Percentiles rank a stretch among this genome's conserved stretches.
Conservation (phyloP, 208 protist species). For the Sergeia podlipaevii region DNA sequence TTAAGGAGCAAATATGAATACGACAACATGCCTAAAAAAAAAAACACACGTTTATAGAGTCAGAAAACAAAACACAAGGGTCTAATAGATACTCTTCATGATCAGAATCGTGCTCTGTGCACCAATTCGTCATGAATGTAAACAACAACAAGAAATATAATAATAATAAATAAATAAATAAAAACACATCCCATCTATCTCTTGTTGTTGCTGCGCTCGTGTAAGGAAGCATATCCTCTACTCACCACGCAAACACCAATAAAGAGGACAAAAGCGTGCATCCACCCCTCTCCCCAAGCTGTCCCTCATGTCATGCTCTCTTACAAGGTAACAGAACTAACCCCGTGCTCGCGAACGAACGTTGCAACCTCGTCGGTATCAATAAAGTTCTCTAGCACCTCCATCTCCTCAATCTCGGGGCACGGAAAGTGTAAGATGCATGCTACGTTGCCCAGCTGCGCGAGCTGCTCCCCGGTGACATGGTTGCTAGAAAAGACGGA, state of each 20-base stretch:
- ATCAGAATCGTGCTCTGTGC: conserved; percentile 1
- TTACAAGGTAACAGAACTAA: conserved; percentile 24
- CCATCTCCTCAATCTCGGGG: conserved; percentile 89
- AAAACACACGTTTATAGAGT: too few species aligned
- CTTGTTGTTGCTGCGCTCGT: neutral
- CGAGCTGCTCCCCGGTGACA: conserved; percentile 94
- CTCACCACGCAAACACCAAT: too few species aligned
- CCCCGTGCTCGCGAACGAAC: conserved; percentile 66
- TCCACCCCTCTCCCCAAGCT: neutral
- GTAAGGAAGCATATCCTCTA: too few species aligned
- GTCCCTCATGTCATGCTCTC: neutral
- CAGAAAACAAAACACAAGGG: too few species aligned
- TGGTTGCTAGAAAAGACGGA: conserved; percentile 94
- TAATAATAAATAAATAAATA: neutral
- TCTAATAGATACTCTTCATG: too few species aligned
- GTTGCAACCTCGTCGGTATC: conserved; percentile 41
- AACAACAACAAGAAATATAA: neutral
- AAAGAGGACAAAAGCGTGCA: too few species aligned
- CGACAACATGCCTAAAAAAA: too few species aligned
- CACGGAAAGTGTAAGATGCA: conserved; percentile 92
- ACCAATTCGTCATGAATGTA: neutral
- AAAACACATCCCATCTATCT: neutral
- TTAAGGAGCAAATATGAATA: too few species aligned
- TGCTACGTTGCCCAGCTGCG: conserved; percentile 90
- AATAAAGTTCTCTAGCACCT: conserved; percentile 59